Conservation (phyloP, 2,329 filamentous ascomycete species). For the Cytospora paraplurivora region DNA sequence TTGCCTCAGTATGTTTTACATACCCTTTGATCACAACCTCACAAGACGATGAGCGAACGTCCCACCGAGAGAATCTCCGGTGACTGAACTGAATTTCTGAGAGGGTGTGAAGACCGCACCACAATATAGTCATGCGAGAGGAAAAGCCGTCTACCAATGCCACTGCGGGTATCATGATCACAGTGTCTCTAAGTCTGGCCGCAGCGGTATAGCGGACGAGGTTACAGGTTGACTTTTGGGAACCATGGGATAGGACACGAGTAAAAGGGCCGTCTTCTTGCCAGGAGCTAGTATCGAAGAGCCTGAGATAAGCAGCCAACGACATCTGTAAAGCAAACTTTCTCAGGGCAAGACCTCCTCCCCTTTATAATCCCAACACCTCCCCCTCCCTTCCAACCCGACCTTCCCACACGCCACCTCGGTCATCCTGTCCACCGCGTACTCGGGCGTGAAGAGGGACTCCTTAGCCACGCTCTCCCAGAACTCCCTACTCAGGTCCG, state of each 20-base stretch:
- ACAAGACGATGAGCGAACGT: background rate
- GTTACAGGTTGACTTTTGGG: background rate
- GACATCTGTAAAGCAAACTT: background rate
- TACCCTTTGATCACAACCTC: background rate
- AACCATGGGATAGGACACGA: background rate
- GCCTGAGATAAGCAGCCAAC: background rate
- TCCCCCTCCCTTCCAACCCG: constrained; percentile 56
- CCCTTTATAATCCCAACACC: constrained; percentile 71
- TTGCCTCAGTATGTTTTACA: background rate
- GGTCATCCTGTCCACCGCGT: constrained; percentile 65
- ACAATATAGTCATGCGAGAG: background rate
- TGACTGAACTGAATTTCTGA: background rate
- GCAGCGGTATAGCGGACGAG: background rate
- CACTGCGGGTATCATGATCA: background rate
- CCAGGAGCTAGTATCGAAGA: background rate
- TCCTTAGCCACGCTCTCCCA: constrained; percentile 64
- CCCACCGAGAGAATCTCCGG: background rate
- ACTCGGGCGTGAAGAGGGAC: constrained; percentile 68
- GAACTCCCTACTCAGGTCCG: constrained; percentile 70
- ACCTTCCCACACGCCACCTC: constrained; percentile 57
- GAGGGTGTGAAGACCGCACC: background rate
- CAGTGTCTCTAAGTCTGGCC: background rate
- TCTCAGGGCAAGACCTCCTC: constrained; percentile 61
- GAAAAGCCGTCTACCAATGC: background rate
- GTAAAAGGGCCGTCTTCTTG: background rate